phyloP scores from a whole-genome alignment of 129 eudicot genomes.

The Pittosporum tobira region DNA sequence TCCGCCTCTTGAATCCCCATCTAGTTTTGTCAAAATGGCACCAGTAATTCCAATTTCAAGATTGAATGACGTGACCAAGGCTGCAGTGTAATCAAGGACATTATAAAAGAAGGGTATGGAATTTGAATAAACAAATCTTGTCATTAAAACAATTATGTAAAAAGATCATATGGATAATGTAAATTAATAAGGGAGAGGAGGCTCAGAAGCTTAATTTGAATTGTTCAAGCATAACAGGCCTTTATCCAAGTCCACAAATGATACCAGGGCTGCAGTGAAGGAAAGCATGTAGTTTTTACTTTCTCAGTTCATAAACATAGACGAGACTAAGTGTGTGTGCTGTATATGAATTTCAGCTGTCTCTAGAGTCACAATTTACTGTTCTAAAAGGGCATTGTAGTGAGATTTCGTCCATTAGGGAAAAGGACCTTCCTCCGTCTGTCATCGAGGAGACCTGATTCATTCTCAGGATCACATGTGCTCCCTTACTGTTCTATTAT shows the following conservation, averaged over 20 bases:
- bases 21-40: constrained; percentile 86
- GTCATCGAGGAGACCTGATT: no score
- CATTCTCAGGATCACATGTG: no score
- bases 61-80: constrained; percentile 85
- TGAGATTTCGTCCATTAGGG: background rate
- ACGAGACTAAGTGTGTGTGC: no score
- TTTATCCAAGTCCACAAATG: background rate
- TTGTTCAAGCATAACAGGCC: background rate
- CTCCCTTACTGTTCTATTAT: no score
- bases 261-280: background rate
- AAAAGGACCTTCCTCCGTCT: no score
- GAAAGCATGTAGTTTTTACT: background rate
- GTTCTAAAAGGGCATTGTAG: background rate
- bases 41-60: constrained; percentile 94
- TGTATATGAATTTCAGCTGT: no score
- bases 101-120: background rate
- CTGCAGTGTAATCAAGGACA: constrained; percentile 34
- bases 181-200: background rate
- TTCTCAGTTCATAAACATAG: no score
- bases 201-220: constrained; percentile 9
- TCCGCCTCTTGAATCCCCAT: constrained; percentile 99
- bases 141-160: background rate
- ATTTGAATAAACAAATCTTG: background rate
- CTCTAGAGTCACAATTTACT: background rate
- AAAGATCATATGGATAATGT: background rate